Evolutionary conservation across 768 basidiomycete species (phyloP), one percentile per base, ranked within the genome.

Genomic region (Lactarius evosmus): DNA sequence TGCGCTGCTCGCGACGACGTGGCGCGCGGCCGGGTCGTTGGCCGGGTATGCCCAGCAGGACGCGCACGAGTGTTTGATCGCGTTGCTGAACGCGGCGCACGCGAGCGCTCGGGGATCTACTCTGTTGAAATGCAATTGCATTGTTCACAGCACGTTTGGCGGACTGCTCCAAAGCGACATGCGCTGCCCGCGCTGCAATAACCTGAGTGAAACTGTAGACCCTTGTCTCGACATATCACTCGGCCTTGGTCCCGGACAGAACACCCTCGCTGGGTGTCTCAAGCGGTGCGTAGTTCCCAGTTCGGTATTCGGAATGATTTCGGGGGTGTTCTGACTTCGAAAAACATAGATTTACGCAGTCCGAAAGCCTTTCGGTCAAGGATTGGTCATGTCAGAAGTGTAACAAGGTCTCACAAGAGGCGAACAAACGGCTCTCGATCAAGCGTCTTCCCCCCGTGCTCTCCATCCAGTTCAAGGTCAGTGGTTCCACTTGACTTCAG

Each of bases 41-140:
- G 85, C 93, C 5, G 95, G 95, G 2, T 93, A 98, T 71, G 86
- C 92, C 0, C 96, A 98, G 73, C 96, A 96, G 71, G 95, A 98
- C 66, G 92, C 93, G 2, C 93, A 95, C 78, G 89, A 93, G 73
- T 89, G 86, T 72, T 91, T 93, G 74, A 91, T 93, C 32, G 82
- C 87, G 19, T 83, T 87, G 0, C 78, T 98, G 29, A 95, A 95
- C 70, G 89, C 93, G 67, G 89, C 97, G 12, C 95, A 98, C 72
- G 78, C 80, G 22, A 89, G 85, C 40, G 88, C 88, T 12, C 80
- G 87, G 41, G 86, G 89, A 1, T 85, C 85, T 59, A 91, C 88
- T 12, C 85, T 88, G 69, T 79, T 88, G 29, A 84, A 85, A 25
- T 96, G 95, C 74, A 91, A 89, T 66, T 98, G 96, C 70, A 86